Evolutionary conservation across 2,329 filamentous ascomycete genomes (phyloP), one percentile per base, ranked within the genome.

Genomic region (Cladophialophora exuberans): DNA sequence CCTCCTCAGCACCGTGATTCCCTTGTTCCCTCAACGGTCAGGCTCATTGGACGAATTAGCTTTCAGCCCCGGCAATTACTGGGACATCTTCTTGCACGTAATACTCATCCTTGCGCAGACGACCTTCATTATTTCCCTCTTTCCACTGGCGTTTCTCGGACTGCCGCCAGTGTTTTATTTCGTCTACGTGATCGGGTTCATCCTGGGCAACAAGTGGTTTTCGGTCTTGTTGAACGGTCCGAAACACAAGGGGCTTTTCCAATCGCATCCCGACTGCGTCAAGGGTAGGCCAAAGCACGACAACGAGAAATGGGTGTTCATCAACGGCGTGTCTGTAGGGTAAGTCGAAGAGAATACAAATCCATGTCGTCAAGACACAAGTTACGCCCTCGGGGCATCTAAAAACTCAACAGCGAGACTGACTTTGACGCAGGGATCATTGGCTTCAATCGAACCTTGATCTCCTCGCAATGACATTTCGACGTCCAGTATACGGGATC

Each of bases 381-480:
- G n/a, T n/a, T n/a, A n/a, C n/a, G n/a, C n/a, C n/a, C n/a, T n/a
- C n/a, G n/a, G n/a, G n/a, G n/a, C n/a, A n/a, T n/a, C n/a, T n/a
- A n/a, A n/a, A n/a, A n/a, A n/a, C n/a, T n/a, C n/a, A n/a, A n/a
- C n/a, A n/a, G n/a, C n/a, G n/a, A 3, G 15, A 9, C 22, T 47
- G 6, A 55, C 35, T 22, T n/a, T 3, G 11, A 28, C 3, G 6
- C 25, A 60, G 57, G 15, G 28, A 82, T 49, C 80, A 85, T 65
- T 89, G 87, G 84, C 76, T 90, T 62, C 82, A 86, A 70, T 80
- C 75, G 58, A 91, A 89, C 63, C 73, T 92, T 57, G 82, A 92
- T 67, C 81, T 86, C 1, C 74, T 93, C 3, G 83, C 88, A 0
- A 70, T 85, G 42, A 90, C 86, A 0, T 93, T 93, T 67, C 82